phyloP scores from a whole-genome alignment of 805 yeast genomes.

The fission yeast (Schizosaccharomyces pombe) region ASM294v3 CU329670.1:1081001-1081500 shows the following conservation, averaged over 20 bases:
- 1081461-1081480: conserved; percentile 15
- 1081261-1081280: conserved; percentile 58
- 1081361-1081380: conserved; percentile 30
- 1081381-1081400: conserved; percentile 49
- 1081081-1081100: conserved; percentile 90
- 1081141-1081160: conserved; percentile 43
- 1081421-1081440: conserved; percentile 36
- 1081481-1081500: conserved; percentile 40
- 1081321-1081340: conserved; percentile 34
- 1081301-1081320: conserved; percentile 60
- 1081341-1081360: conserved; percentile 33
- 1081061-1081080: conserved; percentile 88
- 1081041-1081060: conserved; percentile 56
- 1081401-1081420: conserved; percentile 38
- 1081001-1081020: conserved; percentile 88
- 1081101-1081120: conserved; percentile 81
- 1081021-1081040: conserved; percentile 53
- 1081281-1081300: conserved; percentile 67
- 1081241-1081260: conserved; percentile 66
- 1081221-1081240: conserved; percentile 63
- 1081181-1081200: conserved; percentile 19
- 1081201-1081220: conserved; percentile 59
- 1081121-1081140: conserved; percentile 70
- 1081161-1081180: conserved; percentile 11
- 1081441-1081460: not conserved